Percentiles rank a stretch among this genome's conserved stretches.
phyloP scores from a whole-genome alignment of 768 basidiomycete species.

The Phylloporus rhodoxanthus region DNA sequence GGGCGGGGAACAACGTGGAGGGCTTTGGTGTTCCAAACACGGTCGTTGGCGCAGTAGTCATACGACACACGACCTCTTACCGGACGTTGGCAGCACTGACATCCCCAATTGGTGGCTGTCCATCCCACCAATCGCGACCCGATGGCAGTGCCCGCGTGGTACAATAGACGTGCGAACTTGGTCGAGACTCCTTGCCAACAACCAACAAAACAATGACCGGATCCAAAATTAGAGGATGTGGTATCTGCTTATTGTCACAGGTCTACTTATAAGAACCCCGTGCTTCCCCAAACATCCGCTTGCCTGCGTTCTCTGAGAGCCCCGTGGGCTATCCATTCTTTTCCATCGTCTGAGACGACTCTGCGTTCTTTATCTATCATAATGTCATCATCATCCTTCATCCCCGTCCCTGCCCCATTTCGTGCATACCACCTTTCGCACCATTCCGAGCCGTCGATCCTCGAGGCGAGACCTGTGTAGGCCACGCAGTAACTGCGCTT shows the following conservation, averaged over 20 bases:
- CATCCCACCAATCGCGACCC: neutral
- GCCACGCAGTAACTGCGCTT: neutral
- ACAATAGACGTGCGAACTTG: too few relatives aligned
- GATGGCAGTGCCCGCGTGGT: neutral
- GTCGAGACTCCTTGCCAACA: too few relatives aligned
- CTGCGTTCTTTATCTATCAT: neutral
- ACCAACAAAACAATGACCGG: neutral
- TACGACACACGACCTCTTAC: neutral
- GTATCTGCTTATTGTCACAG: slow-evolving; percentile 16
- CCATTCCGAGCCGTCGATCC: slow-evolving; percentile 22
- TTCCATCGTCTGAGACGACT: slow-evolving; percentile 25
- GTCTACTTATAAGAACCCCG: slow-evolving; percentile 20
- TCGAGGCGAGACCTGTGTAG: slow-evolving; percentile 24
- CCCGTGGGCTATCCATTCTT: slow-evolving; percentile 20
- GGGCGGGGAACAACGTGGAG: slow-evolving; percentile 2
- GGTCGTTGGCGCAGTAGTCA: slow-evolving; percentile 12
- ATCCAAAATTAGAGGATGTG: slow-evolving; percentile 20
- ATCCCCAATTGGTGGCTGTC: neutral
- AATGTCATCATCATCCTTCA: slow-evolving; percentile 7
- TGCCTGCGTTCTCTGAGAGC: slow-evolving; percentile 20
- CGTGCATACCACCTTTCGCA: slow-evolving; percentile 12
- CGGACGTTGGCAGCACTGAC: slow-evolving; percentile 1
- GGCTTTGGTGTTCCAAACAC: neutral
- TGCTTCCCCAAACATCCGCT: neutral
- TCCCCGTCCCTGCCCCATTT: slow-evolving; percentile 4